Percentiles rank a stretch among this genome's conserved stretches.
Conservation (phyloP, 208 protist genomes). For the Trichomonas tenax region DNA sequence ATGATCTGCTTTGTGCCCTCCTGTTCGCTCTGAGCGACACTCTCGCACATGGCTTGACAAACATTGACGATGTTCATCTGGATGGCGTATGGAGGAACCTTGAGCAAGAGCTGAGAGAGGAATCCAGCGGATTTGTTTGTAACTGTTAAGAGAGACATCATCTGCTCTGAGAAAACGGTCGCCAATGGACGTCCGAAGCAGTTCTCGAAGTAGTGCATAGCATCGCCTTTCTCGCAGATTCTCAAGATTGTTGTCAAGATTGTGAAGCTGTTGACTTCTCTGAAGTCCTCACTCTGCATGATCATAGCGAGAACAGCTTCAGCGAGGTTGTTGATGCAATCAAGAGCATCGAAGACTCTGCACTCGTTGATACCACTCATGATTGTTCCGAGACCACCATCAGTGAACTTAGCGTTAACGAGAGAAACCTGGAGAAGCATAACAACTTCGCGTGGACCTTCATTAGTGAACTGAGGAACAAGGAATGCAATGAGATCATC, state of each 20-base stretch:
- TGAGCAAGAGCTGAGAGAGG: background rate
- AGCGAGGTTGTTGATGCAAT: background rate
- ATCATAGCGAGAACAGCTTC: background rate
- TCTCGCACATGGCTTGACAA: background rate
- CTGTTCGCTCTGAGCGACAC: background rate
- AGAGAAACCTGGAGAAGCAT: background rate
- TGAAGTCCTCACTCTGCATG: background rate
- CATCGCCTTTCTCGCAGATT: background rate
- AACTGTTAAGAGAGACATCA: background rate
- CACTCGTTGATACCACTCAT: background rate
- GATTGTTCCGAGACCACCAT: background rate
- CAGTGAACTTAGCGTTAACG: background rate
- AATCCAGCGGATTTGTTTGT: background rate
- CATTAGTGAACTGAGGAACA: background rate
- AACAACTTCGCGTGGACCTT: background rate
- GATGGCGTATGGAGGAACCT: background rate
- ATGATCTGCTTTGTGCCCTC: background rate
- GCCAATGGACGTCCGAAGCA: background rate
- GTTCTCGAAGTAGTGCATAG: background rate
- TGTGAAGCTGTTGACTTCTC: background rate
- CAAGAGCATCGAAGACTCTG: background rate
- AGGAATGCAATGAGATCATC: background rate
- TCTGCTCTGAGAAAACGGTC: background rate
- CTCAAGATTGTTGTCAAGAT: background rate
- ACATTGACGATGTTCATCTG: background rate